Conservation (phyloP, 2,329 filamentous ascomycete species). For the Hymenoscyphus fructigenus region DNA sequence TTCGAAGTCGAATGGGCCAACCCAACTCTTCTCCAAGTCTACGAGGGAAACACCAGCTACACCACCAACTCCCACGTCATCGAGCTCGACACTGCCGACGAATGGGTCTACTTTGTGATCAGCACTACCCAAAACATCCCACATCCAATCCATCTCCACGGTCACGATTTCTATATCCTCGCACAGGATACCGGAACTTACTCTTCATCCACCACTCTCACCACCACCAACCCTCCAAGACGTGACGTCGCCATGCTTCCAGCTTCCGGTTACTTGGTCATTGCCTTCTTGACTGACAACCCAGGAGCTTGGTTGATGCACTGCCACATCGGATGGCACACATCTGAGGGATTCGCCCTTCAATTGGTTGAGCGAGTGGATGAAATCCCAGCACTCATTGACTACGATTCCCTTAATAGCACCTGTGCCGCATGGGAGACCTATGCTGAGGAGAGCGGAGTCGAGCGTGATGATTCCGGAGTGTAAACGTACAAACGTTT, state of each 20-base stretch:
- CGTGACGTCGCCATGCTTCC: slow-evolving; percentile 14
- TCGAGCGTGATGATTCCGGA: slow-evolving; percentile 27
- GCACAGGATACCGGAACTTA: slow-evolving; percentile 6
- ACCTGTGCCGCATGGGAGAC: slow-evolving; percentile 29
- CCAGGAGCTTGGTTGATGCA: slow-evolving; percentile 16
- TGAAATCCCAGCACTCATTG: slow-evolving; percentile 17
- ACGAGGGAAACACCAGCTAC: slow-evolving; percentile 23
- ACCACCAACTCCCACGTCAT: slow-evolving; percentile 10
- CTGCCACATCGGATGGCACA: slow-evolving; percentile 16
- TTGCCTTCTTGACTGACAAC: slow-evolving; percentile 11
- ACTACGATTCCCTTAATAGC: slow-evolving; percentile 30
- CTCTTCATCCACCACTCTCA: background rate
- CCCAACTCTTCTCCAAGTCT: slow-evolving; percentile 26
- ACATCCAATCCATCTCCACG: slow-evolving; percentile 16
- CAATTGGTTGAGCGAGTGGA: slow-evolving; percentile 8
- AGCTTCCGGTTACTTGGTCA: slow-evolving; percentile 11
- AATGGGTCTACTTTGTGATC: slow-evolving; percentile 11
- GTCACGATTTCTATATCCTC: slow-evolving; percentile 15
- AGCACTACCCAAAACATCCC: background rate
- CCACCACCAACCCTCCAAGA: slow-evolving; percentile 4
- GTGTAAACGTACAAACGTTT: slow-evolving; percentile 18
- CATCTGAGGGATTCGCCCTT: slow-evolving; percentile 11
- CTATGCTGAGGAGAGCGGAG: slow-evolving; percentile 26
- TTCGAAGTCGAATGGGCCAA: slow-evolving; percentile 35
- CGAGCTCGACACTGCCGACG: background rate